A percentile compares a stretch with the other conserved stretches of the same genome.
Evolutionary conservation across 164 flowering plant genomes (phyloP).

Genomic region (Euptelea pleiosperma): DNA sequence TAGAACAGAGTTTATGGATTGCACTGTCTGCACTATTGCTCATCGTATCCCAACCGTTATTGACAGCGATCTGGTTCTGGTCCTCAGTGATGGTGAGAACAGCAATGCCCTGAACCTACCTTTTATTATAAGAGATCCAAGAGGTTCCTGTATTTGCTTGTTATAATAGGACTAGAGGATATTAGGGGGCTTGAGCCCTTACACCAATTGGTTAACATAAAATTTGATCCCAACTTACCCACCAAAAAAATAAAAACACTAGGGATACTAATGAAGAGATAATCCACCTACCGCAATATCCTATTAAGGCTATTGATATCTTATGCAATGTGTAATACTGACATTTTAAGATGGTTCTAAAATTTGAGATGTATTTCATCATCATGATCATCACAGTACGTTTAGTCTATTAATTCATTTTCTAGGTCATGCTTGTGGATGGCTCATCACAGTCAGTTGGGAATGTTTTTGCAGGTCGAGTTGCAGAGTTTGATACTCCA

Average conservation of each 20-base stretch:
- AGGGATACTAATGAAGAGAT: neutral
- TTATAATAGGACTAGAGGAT: too few relatives aligned
- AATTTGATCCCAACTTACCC: too few relatives aligned
- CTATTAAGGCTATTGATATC: too few relatives aligned
- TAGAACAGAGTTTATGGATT: slow-evolving; percentile 75
- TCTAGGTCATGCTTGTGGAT: neutral
- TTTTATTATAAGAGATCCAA: neutral
- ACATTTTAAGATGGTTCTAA: neutral
- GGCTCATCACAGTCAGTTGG: neutral
- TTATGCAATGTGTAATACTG: too few relatives aligned
- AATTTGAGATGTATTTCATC: too few relatives aligned
- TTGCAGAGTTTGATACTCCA: slow-evolving; percentile 90
- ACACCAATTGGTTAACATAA: too few relatives aligned
- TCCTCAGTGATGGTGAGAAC: slow-evolving; percentile 92
- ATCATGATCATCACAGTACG: too few relatives aligned
- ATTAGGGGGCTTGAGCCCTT: too few relatives aligned
- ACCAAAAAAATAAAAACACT: neutral
- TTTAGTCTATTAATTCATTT: too few relatives aligned
- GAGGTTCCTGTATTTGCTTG: neutral
- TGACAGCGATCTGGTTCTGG: slow-evolving; percentile 93
- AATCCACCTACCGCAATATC: too few relatives aligned
- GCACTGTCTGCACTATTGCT: slow-evolving; percentile 96
- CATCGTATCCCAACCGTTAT: slow-evolving; percentile 98
- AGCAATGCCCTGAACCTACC: neutral
- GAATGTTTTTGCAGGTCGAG: slow-evolving; percentile 58